phyloP scores from a whole-genome alignment of 75 land plant genomes.

The Pinus taeda region DNA sequence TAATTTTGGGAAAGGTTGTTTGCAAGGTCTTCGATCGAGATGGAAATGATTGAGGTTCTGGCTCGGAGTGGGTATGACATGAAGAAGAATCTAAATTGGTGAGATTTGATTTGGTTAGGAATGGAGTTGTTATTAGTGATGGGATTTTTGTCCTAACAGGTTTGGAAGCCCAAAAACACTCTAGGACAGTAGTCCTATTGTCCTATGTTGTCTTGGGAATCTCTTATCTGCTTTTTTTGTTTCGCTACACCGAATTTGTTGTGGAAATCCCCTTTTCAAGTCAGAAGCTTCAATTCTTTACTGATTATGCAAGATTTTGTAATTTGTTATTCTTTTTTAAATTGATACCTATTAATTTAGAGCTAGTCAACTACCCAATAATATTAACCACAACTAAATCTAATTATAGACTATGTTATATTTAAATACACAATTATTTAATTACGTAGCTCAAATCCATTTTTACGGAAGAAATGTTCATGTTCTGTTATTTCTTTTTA shows the following conservation, averaged over 20 bases:
- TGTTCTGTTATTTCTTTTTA: no score
- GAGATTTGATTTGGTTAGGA: constrained; percentile 85
- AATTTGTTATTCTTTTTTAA: not conserved
- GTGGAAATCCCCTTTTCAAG: constrained; percentile 90
- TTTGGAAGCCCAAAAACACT: constrained; percentile 26
- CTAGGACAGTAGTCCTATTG: constrained; percentile 71
- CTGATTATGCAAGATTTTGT: no score
- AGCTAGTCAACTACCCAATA: no score
- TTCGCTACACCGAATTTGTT: constrained; percentile 91
- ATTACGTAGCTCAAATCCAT: no score
- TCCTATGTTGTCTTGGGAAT: constrained; percentile 70
- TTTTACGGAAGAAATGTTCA: no score
- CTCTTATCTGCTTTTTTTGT: constrained; percentile 75
- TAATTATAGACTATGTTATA: no score
- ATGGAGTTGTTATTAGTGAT: constrained; percentile 82
- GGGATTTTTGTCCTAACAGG: constrained; percentile 93
- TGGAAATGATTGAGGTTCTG: constrained; percentile 45
- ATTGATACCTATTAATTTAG: no score
- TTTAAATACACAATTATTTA: no score
- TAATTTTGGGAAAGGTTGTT: constrained; percentile 51
- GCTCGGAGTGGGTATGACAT: constrained; percentile 55
- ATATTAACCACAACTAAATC: no score
- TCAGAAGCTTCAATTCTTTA: constrained; percentile 18
- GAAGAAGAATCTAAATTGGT: constrained; percentile 78
- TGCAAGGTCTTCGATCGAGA: constrained; percentile 36